Conservation (phyloP, 192 early-diverging fungal genomes). For the Umbelopsis sp. region DNA sequence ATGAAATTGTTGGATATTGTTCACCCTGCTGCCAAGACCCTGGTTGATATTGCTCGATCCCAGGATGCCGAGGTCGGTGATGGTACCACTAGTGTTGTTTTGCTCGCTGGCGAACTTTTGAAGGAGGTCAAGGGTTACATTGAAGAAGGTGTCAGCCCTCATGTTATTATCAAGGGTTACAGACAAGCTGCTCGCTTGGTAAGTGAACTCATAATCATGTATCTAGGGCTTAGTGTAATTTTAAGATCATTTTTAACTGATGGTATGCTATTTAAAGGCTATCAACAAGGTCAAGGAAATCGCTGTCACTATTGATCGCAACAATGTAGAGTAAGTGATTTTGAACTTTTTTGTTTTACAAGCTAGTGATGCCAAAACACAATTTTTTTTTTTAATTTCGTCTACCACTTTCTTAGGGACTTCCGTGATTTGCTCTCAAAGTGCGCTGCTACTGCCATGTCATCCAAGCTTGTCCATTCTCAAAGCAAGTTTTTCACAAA, state of each 20-base stretch:
- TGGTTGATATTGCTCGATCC: constrained; percentile 96
- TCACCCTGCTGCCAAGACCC: constrained; percentile 96
- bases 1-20: constrained; percentile 97
- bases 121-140: constrained; percentile 93
- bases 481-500: constrained; percentile 98
- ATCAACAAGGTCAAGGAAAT: constrained; percentile 94
- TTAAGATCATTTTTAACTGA: neutral
- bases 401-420: constrained; percentile 54
- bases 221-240: neutral
- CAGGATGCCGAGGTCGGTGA: constrained; percentile 99
- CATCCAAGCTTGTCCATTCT: constrained; percentile 95
- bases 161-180: constrained; percentile 95
- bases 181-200: constrained; percentile 87
- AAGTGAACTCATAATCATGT: neutral
- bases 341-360: too few relatives aligned
- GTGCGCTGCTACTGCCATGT: constrained; percentile 98
- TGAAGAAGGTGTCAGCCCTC: constrained; percentile 94
- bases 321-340: constrained; percentile 62
- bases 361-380: neutral
- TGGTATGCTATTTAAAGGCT: constrained; percentile 43
- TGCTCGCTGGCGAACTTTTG: constrained; percentile 95
- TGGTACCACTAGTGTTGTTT: constrained; percentile 96
- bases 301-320: constrained; percentile 81
- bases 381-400: neutral
- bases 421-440: constrained; percentile 91